Evolutionary conservation across 768 basidiomycete genomes (phyloP).

Genomic region (Calocybe gangraenosa): DNA sequence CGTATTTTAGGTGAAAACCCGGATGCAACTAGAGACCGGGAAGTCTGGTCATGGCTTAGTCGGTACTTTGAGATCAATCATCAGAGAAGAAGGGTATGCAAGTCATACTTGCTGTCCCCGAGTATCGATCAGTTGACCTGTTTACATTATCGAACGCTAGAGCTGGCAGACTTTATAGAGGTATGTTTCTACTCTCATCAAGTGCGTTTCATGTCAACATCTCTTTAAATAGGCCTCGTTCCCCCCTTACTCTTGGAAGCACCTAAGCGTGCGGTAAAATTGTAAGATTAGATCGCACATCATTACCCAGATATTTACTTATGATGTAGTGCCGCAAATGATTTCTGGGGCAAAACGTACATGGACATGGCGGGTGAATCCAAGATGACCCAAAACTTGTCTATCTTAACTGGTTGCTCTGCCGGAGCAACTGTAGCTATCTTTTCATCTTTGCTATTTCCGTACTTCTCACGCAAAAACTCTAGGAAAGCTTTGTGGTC

Average conservation of each 20-base stretch:
- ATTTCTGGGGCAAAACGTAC: conserved; percentile 92
- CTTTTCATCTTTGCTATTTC: neutral
- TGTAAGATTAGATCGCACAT: conserved; percentile 40
- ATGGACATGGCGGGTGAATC: conserved; percentile 55
- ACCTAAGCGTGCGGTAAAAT: conserved; percentile 97
- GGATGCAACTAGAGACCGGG: conserved; percentile 94
- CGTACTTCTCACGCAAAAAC: neutral
- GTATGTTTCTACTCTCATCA: conserved; percentile 27
- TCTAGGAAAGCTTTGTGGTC: conserved; percentile 83
- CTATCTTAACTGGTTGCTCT: conserved; percentile 85
- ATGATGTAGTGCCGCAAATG: conserved; percentile 68
- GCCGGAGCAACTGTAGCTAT: conserved; percentile 78
- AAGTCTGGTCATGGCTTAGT: conserved; percentile 73
- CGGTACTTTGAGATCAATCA: conserved; percentile 77
- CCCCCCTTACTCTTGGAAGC: conserved; percentile 95
- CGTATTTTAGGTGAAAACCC: conserved; percentile 80
- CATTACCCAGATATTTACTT: conserved; percentile 4
- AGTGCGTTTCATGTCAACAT: neutral
- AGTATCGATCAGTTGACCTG: conserved; percentile 15
- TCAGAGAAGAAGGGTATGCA: conserved; percentile 86
- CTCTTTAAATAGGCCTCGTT: conserved; percentile 61
- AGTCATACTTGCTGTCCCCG: conserved; percentile 1
- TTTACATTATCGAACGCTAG: conserved; percentile 31
- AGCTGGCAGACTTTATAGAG: conserved; percentile 83
- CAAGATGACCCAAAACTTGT: conserved; percentile 88